Conservation (phyloP, 768 basidiomycete genomes). For the Grammothele lineata region DNA sequence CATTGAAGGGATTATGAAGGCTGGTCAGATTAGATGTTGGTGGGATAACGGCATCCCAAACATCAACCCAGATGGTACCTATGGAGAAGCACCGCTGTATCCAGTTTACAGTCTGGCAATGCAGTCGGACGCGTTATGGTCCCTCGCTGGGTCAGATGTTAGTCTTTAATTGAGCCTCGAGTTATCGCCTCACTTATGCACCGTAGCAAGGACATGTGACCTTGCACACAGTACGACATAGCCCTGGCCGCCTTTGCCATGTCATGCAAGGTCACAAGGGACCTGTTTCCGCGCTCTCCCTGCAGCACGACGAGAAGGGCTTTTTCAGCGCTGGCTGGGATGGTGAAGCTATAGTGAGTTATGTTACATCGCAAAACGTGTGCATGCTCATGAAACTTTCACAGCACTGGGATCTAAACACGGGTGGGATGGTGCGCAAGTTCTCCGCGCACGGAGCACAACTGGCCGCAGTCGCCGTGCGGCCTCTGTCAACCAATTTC, state of each 20-base stretch:
- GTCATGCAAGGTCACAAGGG: slow-evolving; percentile 72
- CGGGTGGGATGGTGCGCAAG: slow-evolving; percentile 69
- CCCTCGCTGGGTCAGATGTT: slow-evolving; percentile 84
- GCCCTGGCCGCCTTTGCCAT: slow-evolving; percentile 76
- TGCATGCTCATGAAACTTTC: slow-evolving; percentile 5
- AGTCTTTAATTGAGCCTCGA: slow-evolving; percentile 1
- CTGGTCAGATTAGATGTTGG: slow-evolving; percentile 83
- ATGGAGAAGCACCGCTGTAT: slow-evolving; percentile 50
- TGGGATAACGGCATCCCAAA: slow-evolving; percentile 73
- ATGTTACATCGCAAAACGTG: slow-evolving; percentile 1
- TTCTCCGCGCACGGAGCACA: slow-evolving; percentile 85
- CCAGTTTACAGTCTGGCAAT: slow-evolving; percentile 90
- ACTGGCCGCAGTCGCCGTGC: slow-evolving; percentile 73
- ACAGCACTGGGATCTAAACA: slow-evolving; percentile 98
- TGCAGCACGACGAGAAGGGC: slow-evolving; percentile 79
- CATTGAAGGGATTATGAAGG: slow-evolving; percentile 89
- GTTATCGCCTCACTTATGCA: background rate
- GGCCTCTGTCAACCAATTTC: slow-evolving; percentile 48
- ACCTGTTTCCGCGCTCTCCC: slow-evolving; percentile 79
- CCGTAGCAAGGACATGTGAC: slow-evolving; percentile 83
- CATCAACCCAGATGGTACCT: slow-evolving; percentile 26
- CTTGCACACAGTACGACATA: slow-evolving; percentile 89
- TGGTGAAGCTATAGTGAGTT: slow-evolving; percentile 75
- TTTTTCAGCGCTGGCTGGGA: slow-evolving; percentile 96
- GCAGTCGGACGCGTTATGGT: slow-evolving; percentile 93